A percentile compares a stretch with the other conserved stretches of the same genome.
phyloP scores from a whole-genome alignment of 345 rosid species.

The Murraya paniculata region DNA sequence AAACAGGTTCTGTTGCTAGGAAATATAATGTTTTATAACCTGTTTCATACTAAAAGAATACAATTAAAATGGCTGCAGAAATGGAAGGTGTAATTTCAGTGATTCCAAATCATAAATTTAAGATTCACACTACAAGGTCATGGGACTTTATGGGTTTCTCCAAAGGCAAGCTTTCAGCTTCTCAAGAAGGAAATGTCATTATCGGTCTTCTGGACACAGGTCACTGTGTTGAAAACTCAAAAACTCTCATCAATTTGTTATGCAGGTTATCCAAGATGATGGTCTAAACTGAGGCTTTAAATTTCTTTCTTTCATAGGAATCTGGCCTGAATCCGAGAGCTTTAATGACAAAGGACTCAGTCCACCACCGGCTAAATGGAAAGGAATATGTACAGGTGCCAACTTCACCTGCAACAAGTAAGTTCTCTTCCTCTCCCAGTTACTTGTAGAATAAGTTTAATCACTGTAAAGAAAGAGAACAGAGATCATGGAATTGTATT shows the following conservation, averaged over 20 bases:
- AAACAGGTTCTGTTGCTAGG: neutral
- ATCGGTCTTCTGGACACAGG: conserved; percentile 34
- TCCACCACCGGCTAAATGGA: conserved; percentile 34
- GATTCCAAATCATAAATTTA: conserved; percentile 26
- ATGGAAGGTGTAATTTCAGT: conserved; percentile 41
- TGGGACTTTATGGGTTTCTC: conserved; percentile 42
- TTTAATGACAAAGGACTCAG: conserved; percentile 21
- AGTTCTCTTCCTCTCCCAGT: neutral
- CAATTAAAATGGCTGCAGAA: conserved; percentile 16
- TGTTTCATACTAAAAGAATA: neutral
- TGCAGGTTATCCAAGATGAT: neutral
- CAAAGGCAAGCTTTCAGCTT: neutral
- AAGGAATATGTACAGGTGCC: conserved; percentile 26
- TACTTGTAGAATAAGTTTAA: neutral
- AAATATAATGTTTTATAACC: too few relatives aligned
- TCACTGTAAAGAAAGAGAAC: neutral
- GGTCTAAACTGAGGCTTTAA: neutral
- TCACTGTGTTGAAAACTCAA: neutral
- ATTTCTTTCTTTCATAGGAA: conserved; percentile 9
- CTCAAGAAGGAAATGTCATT: conserved; percentile 18
- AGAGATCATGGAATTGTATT: neutral
- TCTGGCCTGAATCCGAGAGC: conserved; percentile 34
- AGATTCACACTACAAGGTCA: conserved; percentile 36
- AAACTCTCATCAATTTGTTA: neutral
- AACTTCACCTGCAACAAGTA: conserved; percentile 51